Conservation (phyloP, 805 yeast species). For the Metschnikowia reukaufii region DNA sequence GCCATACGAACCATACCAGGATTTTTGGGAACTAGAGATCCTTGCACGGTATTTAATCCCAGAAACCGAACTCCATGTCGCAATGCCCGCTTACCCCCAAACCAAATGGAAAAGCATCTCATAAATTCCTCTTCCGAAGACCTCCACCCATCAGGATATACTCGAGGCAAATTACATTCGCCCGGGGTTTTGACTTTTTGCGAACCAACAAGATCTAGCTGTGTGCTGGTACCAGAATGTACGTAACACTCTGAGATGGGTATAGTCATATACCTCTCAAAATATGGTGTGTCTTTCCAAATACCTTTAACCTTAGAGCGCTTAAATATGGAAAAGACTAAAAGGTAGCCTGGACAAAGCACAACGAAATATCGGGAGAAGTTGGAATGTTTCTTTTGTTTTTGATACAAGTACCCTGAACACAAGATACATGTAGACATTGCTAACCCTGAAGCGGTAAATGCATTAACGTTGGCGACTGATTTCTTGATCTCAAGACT, state of each 20-base stretch:
- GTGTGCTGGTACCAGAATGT: slow-evolving; percentile 67
- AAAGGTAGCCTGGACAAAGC: slow-evolving; percentile 67
- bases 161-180: slow-evolving; percentile 60
- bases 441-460: slow-evolving; percentile 57
- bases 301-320: slow-evolving; percentile 48
- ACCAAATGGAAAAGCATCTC: slow-evolving; percentile 84
- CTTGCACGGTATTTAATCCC: not conserved
- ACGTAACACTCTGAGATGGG: slow-evolving; percentile 70
- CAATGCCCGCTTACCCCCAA: slow-evolving; percentile 52
- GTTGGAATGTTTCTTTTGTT: slow-evolving; percentile 64
- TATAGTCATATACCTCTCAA: slow-evolving; percentile 54
- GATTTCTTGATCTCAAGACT: slow-evolving; percentile 30
- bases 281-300: slow-evolving; percentile 48
- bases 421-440: slow-evolving; percentile 58
- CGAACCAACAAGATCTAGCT: slow-evolving; percentile 51
- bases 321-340: slow-evolving; percentile 52
- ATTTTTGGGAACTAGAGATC: slow-evolving; percentile 26
- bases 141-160: slow-evolving; percentile 81
- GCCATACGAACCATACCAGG: slow-evolving; percentile 48
- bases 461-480: slow-evolving; percentile 50
- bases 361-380: slow-evolving; percentile 64
- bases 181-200: slow-evolving; percentile 52
- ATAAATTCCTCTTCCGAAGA: slow-evolving; percentile 74
- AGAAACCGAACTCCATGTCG: slow-evolving; percentile 2
- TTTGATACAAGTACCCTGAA: slow-evolving; percentile 69